phyloP scores from a whole-genome alignment of 164 flowering plant genomes.

The Chimonanthus praecox region DNA sequence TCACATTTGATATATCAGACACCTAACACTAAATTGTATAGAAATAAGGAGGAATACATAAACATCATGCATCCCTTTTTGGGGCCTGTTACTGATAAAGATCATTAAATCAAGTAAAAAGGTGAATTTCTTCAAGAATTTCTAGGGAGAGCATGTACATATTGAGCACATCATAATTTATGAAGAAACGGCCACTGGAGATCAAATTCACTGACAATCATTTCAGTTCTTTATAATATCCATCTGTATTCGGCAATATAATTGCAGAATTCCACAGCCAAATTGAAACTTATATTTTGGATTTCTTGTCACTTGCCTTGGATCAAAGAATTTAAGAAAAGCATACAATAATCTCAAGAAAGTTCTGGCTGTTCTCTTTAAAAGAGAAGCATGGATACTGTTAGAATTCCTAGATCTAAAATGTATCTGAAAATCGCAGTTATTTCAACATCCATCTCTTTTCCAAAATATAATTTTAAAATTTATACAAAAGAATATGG shows the following conservation, averaged over 20 bases:
- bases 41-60: not conserved
- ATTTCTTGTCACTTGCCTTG: too few relatives aligned
- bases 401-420: too few relatives aligned
- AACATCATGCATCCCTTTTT: not conserved
- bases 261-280: not conserved
- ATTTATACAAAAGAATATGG: too few relatives aligned
- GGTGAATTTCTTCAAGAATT: not conserved
- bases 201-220: not conserved
- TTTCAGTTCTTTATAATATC: not conserved
- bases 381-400: too few relatives aligned
- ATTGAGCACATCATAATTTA: not conserved
- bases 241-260: not conserved
- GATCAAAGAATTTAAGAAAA: too few relatives aligned
- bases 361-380: too few relatives aligned
- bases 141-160: not conserved
- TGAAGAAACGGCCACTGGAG: not conserved
- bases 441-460: too few relatives aligned
- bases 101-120: not conserved
- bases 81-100: not conserved
- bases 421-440: too few relatives aligned
- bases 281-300: too few relatives aligned
- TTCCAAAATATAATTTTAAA: too few relatives aligned
- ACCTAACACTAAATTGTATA: not conserved
- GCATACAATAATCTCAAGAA: too few relatives aligned
- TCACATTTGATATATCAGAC: not conserved